Base-by-base conservation (phyloP, 2,329 filamentous ascomycete species). In the Xylaria sp. region DNA sequence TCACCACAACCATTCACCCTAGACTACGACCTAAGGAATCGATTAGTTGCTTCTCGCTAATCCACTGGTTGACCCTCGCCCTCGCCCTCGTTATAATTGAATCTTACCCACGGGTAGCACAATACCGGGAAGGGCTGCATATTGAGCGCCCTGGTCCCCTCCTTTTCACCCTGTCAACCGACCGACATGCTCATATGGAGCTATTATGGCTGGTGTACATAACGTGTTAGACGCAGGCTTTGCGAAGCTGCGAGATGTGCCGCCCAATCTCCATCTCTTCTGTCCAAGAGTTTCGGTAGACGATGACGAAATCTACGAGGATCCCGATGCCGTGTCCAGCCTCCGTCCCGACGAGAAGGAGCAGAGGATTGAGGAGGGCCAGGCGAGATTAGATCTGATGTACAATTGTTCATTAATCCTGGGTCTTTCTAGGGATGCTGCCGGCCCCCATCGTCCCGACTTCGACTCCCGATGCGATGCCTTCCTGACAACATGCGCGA, bases 361-460 rank as follows among this genome's bases (percentile, higher is more conserved):
- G 57, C 75, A 81, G 50, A 82, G 86, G 7, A 86, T 92, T 21
- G 75, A 84, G 59, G 83, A 89, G 65, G 86, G 85, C 14, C 82
- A 85, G 39, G 76, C 80, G 8, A 85, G 92, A 36, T 83, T 89
- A 68, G 83, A 90, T 69, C 84, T 88, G 36, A 89, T 90, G 59
- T 89, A 92, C 70, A 88, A 87, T 75, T 91, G 89, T 67, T 89
- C 90, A 69, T 83, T 92, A 50, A 86, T 94, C 14, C 84, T 93
- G 64, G 92, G 90, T 19, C 88, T 92, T 69, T 86, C 85, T 64
- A 84, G 86, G 57, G 86, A 89, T 56, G 85, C 87, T 59, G 86
- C 87, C 2, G 86, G 87, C 32, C 82, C 85, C 67, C 86, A 90
- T 80, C 83, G 90, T 50, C 81, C 84, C 14, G 86, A 88, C 70